phyloP scores from a whole-genome alignment of 805 yeast genomes.

The Wickerhamomyces bisporus region DNA sequence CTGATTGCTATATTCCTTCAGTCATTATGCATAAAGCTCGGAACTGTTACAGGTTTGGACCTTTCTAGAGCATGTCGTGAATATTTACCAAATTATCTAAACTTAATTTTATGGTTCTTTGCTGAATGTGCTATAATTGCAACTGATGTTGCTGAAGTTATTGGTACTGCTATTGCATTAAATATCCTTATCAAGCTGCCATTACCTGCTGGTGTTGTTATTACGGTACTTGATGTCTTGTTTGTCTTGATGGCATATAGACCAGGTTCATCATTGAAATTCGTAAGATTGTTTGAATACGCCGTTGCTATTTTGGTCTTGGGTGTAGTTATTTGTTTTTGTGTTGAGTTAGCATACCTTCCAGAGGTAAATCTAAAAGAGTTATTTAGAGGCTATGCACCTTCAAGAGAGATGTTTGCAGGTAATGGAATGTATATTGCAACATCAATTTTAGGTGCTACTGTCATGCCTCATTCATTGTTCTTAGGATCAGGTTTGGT shows the following conservation, averaged over 20 bases:
- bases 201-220: constrained; percentile 67
- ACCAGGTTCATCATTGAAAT: constrained; percentile 67
- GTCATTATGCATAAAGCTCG: constrained; percentile 76
- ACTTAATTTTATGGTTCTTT: constrained; percentile 58
- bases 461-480: constrained; percentile 90
- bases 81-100: constrained; percentile 64
- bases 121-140: constrained; percentile 89
- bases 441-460: constrained; percentile 84
- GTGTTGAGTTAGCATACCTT: constrained; percentile 61
- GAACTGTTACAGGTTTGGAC: constrained; percentile 86
- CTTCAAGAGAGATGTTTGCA: constrained; percentile 46
- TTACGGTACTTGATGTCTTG: constrained; percentile 78
- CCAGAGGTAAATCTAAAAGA: constrained; percentile 36
- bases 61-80: constrained; percentile 78
- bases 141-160: constrained; percentile 91
- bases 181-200: constrained; percentile 74
- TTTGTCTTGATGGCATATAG: constrained; percentile 75
- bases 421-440: constrained; percentile 67
- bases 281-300: constrained; percentile 69
- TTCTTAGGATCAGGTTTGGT: constrained; percentile 84
- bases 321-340: constrained; percentile 74
- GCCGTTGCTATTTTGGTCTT: constrained; percentile 68
- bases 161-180: constrained; percentile 86
- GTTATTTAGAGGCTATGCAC: constrained; percentile 65
- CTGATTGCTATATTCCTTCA: constrained; percentile 80